Evolutionary conservation across 2,329 filamentous ascomycete genomes (phyloP).

Genomic region (Phialophora chinensis): DNA sequence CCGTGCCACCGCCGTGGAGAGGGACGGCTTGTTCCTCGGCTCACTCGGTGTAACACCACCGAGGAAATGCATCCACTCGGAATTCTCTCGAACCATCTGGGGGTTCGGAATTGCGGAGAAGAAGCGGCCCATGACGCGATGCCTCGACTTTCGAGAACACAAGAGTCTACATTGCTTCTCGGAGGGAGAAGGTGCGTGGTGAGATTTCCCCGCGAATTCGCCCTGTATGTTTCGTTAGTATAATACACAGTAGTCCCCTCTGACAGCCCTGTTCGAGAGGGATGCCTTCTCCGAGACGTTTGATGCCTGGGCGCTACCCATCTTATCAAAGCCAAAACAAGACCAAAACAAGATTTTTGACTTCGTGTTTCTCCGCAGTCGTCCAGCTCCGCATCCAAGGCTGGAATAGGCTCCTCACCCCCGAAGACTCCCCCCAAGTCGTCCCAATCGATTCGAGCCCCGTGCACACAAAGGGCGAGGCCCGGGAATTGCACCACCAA

Average conservation of each 20-base stretch:
- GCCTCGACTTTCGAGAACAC: background rate
- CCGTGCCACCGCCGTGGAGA: background rate
- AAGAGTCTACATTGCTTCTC: background rate
- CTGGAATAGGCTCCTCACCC: background rate
- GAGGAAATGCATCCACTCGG: background rate
- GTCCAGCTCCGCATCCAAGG: background rate
- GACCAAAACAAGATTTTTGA: background rate
- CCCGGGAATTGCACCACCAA: background rate
- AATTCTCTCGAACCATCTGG: too few relatives aligned
- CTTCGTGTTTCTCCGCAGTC: constrained; percentile 7
- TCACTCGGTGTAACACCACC: background rate
- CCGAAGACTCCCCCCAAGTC: background rate
- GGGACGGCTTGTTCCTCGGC: background rate
- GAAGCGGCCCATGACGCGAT: background rate
- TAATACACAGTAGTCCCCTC: background rate
- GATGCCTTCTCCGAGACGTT: background rate
- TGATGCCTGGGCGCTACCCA: background rate
- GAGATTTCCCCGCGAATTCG: background rate
- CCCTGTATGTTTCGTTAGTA: background rate
- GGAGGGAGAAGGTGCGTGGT: background rate
- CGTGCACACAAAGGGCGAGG: background rate
- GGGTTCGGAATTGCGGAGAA: too few relatives aligned
- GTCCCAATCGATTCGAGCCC: background rate
- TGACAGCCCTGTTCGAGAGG: background rate
- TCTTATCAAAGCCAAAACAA: constrained; percentile 2